Evolutionary conservation across 1,284 basidiomycete genomes (phyloP), one percentile per base, ranked within the genome.

Genomic region (Sanghuangporus sanghuang): DNA sequence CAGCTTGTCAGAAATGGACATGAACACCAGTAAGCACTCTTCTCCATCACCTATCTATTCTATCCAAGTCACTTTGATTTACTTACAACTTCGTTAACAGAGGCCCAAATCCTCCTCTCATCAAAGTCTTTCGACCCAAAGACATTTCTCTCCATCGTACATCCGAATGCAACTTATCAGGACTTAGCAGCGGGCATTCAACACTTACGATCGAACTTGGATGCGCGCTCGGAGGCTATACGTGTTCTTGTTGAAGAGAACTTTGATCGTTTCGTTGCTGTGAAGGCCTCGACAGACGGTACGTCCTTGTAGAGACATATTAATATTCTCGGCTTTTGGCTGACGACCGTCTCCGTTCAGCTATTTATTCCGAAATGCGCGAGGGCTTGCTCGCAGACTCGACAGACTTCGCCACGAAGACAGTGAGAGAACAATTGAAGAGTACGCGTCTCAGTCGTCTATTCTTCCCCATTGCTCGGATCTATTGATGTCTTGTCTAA

Each of bases 101-200:
- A 90, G 77, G 85, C 91, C 5, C 79, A 90, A 5, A 88, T 95
- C 64, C 79, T 92, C 49, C 85, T 96, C 8, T 87, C 89, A 1
- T 96, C 94, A 57, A 99, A 99, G 75, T 86, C 92, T 1, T 99
- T 99, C 77, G 94, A 98, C 72, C 93, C 97, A 14, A 98, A 98
- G 73, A 83, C 85, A 0, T 99, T 98, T 74, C 82, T 99, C 35
- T 92, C 93, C 6, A 87, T 87, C 2, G 87, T 96, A 14, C 95
- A 99, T 71, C 97, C 97, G 1, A 94, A 98, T 71, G 97, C 96
- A 9, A 95, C 94, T 0, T 98, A 95, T 71, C 90, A 95, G 74
- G 95, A 98, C 71, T 83, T 98, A 40, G 82, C 86, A 6, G 78
- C 80, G 9, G 95, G 94, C 0, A 90, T 94, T 40, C 73, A 80